Conservation (phyloP, 306 rosid genomes). For the Cicer judaicum region DNA sequence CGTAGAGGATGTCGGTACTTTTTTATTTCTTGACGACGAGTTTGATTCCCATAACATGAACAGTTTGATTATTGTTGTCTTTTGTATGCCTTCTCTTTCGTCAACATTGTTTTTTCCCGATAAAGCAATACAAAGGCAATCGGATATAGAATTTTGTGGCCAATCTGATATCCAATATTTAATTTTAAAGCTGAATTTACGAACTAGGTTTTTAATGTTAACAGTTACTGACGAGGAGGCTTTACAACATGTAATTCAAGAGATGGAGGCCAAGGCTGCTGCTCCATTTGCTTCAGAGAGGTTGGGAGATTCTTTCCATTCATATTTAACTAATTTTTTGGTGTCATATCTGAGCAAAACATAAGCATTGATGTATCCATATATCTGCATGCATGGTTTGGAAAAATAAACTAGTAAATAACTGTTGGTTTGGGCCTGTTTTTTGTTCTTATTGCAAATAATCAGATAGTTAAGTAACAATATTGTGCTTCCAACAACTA, state of each 20-base stretch:
- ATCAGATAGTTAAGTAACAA: neutral
- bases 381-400: constrained; percentile 4
- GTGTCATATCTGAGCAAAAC: constrained; percentile 5
- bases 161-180: constrained; percentile 9
- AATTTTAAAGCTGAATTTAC: constrained; percentile 50
- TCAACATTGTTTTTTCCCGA: constrained; percentile 36
- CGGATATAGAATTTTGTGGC: constrained; percentile 37
- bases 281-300: constrained; percentile 77
- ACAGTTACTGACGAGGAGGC: constrained; percentile 94
- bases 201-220: constrained; percentile 50
- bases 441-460: neutral
- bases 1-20: constrained; percentile 99
- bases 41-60: constrained; percentile 51
- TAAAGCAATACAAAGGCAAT: constrained; percentile 37
- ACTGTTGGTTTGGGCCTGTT: neutral
- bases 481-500: constrained; percentile 18
- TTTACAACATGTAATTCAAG: constrained; percentile 89
- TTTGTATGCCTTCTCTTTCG: constrained; percentile 21
- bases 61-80: constrained; percentile 35
- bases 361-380: constrained; percentile 13
- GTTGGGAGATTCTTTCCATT: constrained; percentile 49
- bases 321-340: constrained; percentile 1
- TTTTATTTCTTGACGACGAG: constrained; percentile 56
- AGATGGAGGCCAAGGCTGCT: constrained; percentile 82
- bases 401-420: neutral